Evolutionary conservation across 116 monocot species (phyloP), one percentile per base, ranked within the genome.

Genomic region (Thalassia testudinum): DNA sequence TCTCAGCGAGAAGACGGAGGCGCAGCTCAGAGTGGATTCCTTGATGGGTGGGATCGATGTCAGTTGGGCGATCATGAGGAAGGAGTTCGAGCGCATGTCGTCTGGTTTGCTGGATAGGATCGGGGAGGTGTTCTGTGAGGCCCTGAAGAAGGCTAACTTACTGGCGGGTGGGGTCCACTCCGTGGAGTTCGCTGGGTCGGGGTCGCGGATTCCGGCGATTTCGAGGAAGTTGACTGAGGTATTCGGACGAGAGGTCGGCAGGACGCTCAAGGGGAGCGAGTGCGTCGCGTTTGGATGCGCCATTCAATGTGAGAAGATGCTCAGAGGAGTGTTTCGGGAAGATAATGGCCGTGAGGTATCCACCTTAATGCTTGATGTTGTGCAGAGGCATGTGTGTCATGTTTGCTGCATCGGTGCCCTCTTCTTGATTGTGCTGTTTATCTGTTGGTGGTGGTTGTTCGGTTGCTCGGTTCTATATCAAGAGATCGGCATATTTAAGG

Each of bases 31-130:
- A 48, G 85, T 95, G 2, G 95, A 95, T 60, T 95, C 85, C 62
- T 63, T 95, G 68, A 81, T 88, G 81, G 95, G 85, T 28, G 95
- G 88, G n/a, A n/a, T n/a, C 64, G 93, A 95, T 65, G 81, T 88
- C 37, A 76, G 50, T 44, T 84, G 85, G 20, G 69, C 69, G 28
- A 84, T 95, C 6, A 81, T 64, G 50, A 75, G 88, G 72, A 88
- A 88, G 57, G 85, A 95, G 42, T 95, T 95, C 28, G 95, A 87
- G 72, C 70, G 54, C 42, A 50, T 88, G 59, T 76, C 74, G 8
- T 54, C 57, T 0, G 70, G 57, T 12, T 59, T 95, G 67, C 59
- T 81, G 37, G 81, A 88, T 42, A 76, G 74, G 58, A 54, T 95
- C n/a, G 25, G 74, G 43, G 70, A 62, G 18, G 76, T 81, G 0